Evolutionary conservation across 495 filamentous ascomycete genomes (phyloP).

Genomic region (Cetradonia linearis): DNA sequence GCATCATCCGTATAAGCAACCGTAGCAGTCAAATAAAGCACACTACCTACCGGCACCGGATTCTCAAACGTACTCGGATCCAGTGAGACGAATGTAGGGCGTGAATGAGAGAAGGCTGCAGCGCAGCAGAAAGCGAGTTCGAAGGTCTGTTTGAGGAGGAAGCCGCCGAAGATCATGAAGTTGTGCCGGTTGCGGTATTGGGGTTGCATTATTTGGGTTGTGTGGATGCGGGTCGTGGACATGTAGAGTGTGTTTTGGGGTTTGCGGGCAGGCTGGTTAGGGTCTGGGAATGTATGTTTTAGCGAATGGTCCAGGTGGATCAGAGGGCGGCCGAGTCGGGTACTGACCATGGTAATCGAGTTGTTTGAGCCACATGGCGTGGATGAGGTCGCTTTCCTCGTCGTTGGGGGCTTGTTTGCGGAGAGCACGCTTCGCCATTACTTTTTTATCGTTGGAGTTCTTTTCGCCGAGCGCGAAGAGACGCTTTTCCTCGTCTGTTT

Average conservation of each 20-base stretch:
- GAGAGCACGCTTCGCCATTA: constrained; percentile 50
- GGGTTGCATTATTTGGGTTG: constrained; percentile 77
- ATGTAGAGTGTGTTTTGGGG: constrained; percentile 58
- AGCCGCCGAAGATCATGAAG: constrained; percentile 87
- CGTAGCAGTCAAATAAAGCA: constrained; percentile 68
- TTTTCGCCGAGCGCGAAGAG: constrained; percentile 61
- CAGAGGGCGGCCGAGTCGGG: neutral
- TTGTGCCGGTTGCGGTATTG: constrained; percentile 77
- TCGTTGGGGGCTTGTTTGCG: constrained; percentile 65
- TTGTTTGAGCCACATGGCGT: constrained; percentile 68
- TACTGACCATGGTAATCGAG: constrained; percentile 49
- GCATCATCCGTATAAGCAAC: constrained; percentile 68
- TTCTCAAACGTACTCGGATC: constrained; percentile 78
- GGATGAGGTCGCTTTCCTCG: constrained; percentile 67
- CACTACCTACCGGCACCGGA: constrained; percentile 73
- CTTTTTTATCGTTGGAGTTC: constrained; percentile 67
- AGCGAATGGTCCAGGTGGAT: neutral
- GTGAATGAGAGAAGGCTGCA: constrained; percentile 62
- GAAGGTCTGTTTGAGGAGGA: constrained; percentile 71
- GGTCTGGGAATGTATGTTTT: constrained; percentile 36
- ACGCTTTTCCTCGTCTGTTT: constrained; percentile 60
- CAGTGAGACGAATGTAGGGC: constrained; percentile 67
- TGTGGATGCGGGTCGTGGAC: constrained; percentile 54
- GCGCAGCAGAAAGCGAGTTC: constrained; percentile 84
- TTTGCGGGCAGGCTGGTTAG: constrained; percentile 44